Percentiles rank a stretch among this genome's conserved stretches.
Evolutionary conservation across 2,329 filamentous ascomycete species (phyloP).

Genomic region (Capronia americana): DNA sequence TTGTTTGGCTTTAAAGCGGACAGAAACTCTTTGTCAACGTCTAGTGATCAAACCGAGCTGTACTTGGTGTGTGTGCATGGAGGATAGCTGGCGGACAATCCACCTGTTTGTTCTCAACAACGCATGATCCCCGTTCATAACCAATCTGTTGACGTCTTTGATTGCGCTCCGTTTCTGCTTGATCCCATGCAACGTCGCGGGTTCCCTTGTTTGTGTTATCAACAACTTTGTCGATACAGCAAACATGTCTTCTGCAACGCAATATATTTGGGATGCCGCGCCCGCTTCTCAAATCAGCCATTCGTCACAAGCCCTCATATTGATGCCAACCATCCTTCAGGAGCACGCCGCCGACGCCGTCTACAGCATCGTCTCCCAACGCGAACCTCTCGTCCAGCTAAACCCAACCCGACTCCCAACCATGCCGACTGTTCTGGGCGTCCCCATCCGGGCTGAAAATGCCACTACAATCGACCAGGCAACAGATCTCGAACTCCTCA

Average conservation of each 20-base stretch:
- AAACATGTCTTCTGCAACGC: neutral
- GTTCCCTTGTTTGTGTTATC: neutral
- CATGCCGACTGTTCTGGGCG: conserved; percentile 5
- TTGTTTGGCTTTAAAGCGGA: neutral
- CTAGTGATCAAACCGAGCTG: neutral
- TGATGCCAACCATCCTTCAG: neutral
- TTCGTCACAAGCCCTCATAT: neutral
- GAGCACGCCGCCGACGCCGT: neutral
- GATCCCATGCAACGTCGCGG: neutral
- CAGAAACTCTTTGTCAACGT: neutral
- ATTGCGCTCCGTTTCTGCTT: neutral
- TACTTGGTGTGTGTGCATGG: neutral
- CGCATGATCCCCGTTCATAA: neutral
- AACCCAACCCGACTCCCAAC: neutral
- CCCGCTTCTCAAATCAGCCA: neutral
- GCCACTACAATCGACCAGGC: neutral
- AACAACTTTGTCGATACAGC: neutral
- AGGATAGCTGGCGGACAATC: neutral
- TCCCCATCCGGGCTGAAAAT: neutral
- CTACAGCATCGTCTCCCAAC: neutral
- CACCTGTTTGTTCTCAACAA: neutral
- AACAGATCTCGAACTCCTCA: conserved; percentile 16
- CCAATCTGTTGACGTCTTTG: neutral
- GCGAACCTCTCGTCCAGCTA: neutral
- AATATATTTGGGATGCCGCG: neutral